Base-by-base conservation (phyloP, 257 asterid species). In the Primulina tabacum region DNA sequence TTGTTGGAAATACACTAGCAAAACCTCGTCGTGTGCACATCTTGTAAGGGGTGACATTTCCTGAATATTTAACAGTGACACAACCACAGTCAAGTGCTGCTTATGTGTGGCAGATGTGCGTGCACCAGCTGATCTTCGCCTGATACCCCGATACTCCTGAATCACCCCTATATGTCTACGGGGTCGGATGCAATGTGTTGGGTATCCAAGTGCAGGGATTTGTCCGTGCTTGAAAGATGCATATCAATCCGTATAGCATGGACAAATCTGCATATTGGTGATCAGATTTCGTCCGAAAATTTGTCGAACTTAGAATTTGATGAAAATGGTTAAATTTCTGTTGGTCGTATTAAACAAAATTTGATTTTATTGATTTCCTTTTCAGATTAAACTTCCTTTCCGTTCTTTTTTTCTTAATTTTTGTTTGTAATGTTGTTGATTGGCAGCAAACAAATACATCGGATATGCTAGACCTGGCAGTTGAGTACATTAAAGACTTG, bases 361-460 rank as follows among this genome's bases (percentile, higher is more conserved):
- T 38, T 12, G 9, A 38, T 10, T 38, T 9, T 38, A 3, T 38
- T 38, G 14, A 38, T 9, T 3, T 9, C 14, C 4, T 9, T 8
- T 38, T 38, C 47, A 38, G 47, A 38, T 38, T 38, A 38, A 38
- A 38, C 14, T 38, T 38, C 9, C 3, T 38, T 38, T 38, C 17
- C 3, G 3, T 38, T 37, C 14, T 37, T 2, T 57, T 8, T 18
- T 34, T 21, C 59, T 67, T 33, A 64, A 26, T 28, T 67, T 52
- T 33, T 67, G 50, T 6, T 69, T 69, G 18, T 58, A 18, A 14
- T 57, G 38, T 55, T 14, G 26, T 80, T 63, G 37, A 33, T 70
- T 37, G 57, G 69, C 87, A 86, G 92, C 92, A 86, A 86, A 82
- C 83, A 10, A 86, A 79, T 80, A 86, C 89, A 8, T 82, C 92